These are phyloP conservation scores for Xylaria sp. DNA, from an alignment of 2,329 filamentous ascomycete species.

Conservation along the genomic window DNA sequence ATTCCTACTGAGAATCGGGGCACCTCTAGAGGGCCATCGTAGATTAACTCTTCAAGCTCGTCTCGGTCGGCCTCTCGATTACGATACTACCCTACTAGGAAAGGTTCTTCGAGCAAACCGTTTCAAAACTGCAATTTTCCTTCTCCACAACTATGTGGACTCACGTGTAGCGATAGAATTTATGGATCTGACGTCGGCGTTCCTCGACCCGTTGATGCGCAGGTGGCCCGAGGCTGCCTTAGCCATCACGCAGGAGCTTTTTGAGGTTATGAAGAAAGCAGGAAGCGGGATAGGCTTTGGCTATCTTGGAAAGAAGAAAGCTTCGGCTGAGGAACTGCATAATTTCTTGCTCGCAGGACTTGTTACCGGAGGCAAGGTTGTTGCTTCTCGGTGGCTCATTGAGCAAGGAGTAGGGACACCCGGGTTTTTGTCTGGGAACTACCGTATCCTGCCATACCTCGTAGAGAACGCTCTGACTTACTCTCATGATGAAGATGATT, in stretches of 20 bases:
- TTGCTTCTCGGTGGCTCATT: neutral
- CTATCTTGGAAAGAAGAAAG: neutral
- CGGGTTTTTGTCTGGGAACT: neutral
- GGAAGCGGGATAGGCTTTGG: neutral
- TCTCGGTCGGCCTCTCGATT: too few relatives aligned
- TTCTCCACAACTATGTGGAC: too few relatives aligned
- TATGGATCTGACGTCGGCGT: too few relatives aligned
- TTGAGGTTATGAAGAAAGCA: neutral
- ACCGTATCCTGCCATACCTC: neutral
- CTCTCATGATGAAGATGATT: neutral
- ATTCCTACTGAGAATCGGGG: too few relatives aligned
- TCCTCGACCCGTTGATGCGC: too few relatives aligned
- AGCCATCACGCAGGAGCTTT: neutral
- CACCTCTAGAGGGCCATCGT: too few relatives aligned
- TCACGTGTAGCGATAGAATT: too few relatives aligned
- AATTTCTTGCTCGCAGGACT: neutral
- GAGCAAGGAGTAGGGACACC: neutral
- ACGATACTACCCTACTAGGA: too few relatives aligned
- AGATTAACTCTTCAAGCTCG: too few relatives aligned
- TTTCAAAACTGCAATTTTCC: too few relatives aligned
- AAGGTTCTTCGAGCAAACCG: too few relatives aligned
- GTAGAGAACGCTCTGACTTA: neutral
- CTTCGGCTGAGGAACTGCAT: neutral
- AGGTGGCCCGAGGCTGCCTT: neutral
- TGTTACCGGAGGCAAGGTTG: rapidly evolving